Evolutionary conservation across 306 rosid genomes (phyloP).

Genomic region (Vicia villosa): DNA sequence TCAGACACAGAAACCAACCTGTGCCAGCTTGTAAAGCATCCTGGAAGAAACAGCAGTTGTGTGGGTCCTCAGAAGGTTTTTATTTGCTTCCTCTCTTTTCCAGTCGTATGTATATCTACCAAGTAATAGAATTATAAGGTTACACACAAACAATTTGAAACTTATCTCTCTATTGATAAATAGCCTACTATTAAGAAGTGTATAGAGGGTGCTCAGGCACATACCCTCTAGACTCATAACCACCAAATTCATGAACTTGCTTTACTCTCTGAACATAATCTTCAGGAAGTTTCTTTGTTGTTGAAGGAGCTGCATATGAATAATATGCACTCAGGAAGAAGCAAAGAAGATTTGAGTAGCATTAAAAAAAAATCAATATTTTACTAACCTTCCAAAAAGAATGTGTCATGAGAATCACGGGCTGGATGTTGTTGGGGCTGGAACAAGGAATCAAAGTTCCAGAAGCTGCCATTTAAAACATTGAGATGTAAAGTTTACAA

Average conservation of each 20-base stretch:
- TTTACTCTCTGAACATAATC: constrained; percentile 95
- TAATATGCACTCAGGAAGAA: constrained; percentile 33
- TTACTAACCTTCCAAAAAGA: constrained; percentile 68
- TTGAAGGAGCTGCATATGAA: constrained; percentile 70
- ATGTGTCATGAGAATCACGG: constrained; percentile 95
- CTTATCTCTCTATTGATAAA: background rate
- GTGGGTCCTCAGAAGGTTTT: constrained; percentile 90
- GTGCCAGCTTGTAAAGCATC: constrained; percentile 86
- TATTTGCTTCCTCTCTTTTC: constrained; percentile 91
- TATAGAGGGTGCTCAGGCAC: constrained; percentile 22
- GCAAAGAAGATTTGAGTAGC: constrained; percentile 27
- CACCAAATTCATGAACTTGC: constrained; percentile 81
- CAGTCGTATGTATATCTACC: constrained; percentile 80
- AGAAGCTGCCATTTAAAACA: constrained; percentile 65
- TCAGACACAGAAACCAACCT: constrained; percentile 52
- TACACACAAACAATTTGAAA: constrained; percentile 15
- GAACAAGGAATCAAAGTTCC: constrained; percentile 95
- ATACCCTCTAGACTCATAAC: constrained; percentile 92
- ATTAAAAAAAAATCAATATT: constrained; percentile 15
- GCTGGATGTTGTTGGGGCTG: constrained; percentile 99
- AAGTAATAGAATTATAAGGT: constrained; percentile 23
- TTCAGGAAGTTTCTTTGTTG: constrained; percentile 78
- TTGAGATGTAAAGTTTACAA: constrained; percentile 17
- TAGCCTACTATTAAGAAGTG: background rate
- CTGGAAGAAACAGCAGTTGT: constrained; percentile 93